Percentiles rank a stretch among this genome's conserved stretches.
These are phyloP conservation scores for Fusarium nodosum DNA, from an alignment of 2,329 filamentous ascomycete genomes.

Conservation along the genomic window DNA sequence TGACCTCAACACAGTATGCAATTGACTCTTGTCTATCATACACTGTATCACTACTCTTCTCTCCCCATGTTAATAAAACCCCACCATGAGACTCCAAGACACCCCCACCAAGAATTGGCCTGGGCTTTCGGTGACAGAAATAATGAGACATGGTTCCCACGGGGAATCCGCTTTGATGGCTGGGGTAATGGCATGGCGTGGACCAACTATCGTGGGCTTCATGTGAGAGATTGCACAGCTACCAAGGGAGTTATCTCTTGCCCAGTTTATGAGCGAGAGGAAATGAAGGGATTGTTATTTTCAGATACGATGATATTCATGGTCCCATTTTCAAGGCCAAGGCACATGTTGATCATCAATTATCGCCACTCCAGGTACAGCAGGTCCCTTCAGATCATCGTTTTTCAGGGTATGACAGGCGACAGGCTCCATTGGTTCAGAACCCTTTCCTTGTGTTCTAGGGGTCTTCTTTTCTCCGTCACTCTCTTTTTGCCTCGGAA, in stretches of 20 bases:
- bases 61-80: conserved; percentile 36
- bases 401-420: conserved; percentile 37
- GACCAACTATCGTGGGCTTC: conserved; percentile 31
- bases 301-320: conserved; percentile 21
- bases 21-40: not conserved
- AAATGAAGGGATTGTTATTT: conserved; percentile 5
- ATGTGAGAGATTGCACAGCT: not conserved
- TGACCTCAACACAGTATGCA: conserved; percentile 17
- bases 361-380: conserved; percentile 24
- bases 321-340: conserved; percentile 29
- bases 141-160: conserved; percentile 33
- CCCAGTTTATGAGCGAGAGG: not conserved
- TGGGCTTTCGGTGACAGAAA: conserved; percentile 34
- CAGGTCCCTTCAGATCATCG: conserved; percentile 27
- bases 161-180: conserved; percentile 29
- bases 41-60: conserved; percentile 27
- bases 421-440: conserved; percentile 10
- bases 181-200: conserved; percentile 11
- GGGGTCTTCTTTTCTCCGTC: conserved; percentile 29
- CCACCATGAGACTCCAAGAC: conserved; percentile 38
- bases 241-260: not conserved
- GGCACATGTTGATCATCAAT: conserved; percentile 22
- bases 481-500: conserved; percentile 28
- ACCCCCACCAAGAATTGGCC: conserved; percentile 41
- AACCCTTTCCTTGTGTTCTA: conserved; percentile 39